Percentiles rank a stretch among this genome's conserved stretches.
Conservation (phyloP, 164 flowering plant genomes). For the Chimonanthus salicifolius region DNA sequence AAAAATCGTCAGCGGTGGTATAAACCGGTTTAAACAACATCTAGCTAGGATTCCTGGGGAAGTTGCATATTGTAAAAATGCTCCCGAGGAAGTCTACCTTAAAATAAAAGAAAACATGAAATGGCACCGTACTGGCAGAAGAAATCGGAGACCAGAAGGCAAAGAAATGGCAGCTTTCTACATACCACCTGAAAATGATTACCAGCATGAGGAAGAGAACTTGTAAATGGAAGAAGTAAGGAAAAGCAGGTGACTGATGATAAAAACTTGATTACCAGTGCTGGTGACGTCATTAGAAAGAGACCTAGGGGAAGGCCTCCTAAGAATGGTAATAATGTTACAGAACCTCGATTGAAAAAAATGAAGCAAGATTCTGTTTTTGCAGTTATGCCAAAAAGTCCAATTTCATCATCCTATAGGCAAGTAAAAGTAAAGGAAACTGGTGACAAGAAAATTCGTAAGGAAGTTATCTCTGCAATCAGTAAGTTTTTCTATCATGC, state of each 20-base stretch:
- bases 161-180: constrained; percentile 40
- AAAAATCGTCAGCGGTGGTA: constrained; percentile 68
- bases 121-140: constrained; percentile 67
- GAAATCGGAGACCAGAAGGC: constrained; percentile 40
- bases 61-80: constrained; percentile 61
- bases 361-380: constrained; percentile 36
- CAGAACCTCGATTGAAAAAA: constrained; percentile 35
- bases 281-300: constrained; percentile 27
- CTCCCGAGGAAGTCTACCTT: constrained; percentile 63
- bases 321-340: constrained; percentile 17
- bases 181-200: constrained; percentile 46
- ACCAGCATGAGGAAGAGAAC: constrained; percentile 44
- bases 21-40: constrained; percentile 76
- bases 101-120: constrained; percentile 77
- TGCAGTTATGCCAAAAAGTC: constrained; percentile 26
- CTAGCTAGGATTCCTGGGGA: constrained; percentile 78
- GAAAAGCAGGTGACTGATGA: constrained; percentile 32
- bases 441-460: constrained; percentile 32
- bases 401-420: constrained; percentile 21
- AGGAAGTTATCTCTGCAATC: constrained; percentile 55
- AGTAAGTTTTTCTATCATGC: constrained; percentile 71
- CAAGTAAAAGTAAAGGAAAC: constrained; percentile 26
- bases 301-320: constrained; percentile 30
- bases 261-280: constrained; percentile 17
- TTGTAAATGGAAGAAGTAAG: constrained; percentile 20